Base-by-base conservation (phyloP, 108 stramenopile species). In the Cyclotella cryptica region DNA sequence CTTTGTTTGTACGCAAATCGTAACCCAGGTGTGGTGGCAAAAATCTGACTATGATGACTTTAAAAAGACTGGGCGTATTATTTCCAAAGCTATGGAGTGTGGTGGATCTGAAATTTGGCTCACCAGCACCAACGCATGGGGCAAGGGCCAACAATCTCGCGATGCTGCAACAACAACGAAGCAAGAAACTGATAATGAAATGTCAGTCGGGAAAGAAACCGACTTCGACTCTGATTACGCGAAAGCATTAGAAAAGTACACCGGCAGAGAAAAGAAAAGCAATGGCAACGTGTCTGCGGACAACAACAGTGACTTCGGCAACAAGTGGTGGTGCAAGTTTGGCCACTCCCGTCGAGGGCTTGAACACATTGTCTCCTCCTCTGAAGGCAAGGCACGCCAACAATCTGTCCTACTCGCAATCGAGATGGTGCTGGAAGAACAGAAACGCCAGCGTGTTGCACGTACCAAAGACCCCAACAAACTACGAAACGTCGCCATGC, bases 41-140 rank as follows among this genome's bases (percentile, higher is more conserved):
- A 89, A 86, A 61, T 61, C 47, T 17, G 94, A 95, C 66, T 95
- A 93, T 58, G 94, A 95, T 52, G 89, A 88, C 53, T 95, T 95
- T 71, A 90, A 92, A 61, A 95, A 89, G 81, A 92, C 94, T 19
- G 92, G 94, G 12, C 69, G 94, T n/a, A 92, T 95, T 58, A 89
- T 95, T 18, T 88, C 94, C 28, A 90, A 88, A 77, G 94, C 92
- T 58, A 95, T 95, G 90, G 67, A 91, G 55, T 84, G 91, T 65
- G 94, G 94, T 42, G 94, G 94, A 63, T 90, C 89, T 63, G 92
- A 95, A 72, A 89, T 95, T 47, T 95, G 94, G 94, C 75, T 95
- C 52, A 75, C 86, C 15, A 87, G 88, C 44, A 87, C 85, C 49
- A 84, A 87, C 66, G 88, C 91, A 0, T 91, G 91, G 91, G 78